These are phyloP conservation scores for Salix koriyanagi DNA, from an alignment of 345 rosid species.

Conservation along the genomic window DNA sequence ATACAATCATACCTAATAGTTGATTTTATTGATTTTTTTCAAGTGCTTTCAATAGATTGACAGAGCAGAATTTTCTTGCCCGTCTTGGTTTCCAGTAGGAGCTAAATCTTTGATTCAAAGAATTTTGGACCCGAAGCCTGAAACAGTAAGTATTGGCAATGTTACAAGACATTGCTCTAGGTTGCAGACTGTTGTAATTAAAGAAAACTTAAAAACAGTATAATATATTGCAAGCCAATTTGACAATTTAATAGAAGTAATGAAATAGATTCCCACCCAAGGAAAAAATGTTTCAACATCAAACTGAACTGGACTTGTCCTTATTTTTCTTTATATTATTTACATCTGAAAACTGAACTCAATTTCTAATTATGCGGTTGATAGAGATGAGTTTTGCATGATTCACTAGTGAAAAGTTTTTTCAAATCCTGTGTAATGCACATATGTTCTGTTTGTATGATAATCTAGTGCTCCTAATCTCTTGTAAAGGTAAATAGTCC, in stretches of 20 bases:
- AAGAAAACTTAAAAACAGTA: neutral
- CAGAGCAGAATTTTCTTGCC: slow-evolving; percentile 77
- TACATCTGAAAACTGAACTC: neutral
- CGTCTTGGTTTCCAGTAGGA: slow-evolving; percentile 84
- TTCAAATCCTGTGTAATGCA: neutral
- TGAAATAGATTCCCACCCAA: neutral
- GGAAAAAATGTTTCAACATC: neutral
- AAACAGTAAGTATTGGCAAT: slow-evolving; percentile 52
- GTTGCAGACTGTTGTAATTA: neutral
- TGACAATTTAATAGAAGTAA: neutral
- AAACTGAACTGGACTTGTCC: neutral
- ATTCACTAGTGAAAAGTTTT: neutral
- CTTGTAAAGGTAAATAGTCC: neutral
- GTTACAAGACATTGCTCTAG: slow-evolving; percentile 1
- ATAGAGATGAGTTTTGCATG: neutral
- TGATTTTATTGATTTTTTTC: neutral
- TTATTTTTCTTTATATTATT: neutral
- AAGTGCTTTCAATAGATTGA: slow-evolving; percentile 57
- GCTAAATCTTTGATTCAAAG: slow-evolving; percentile 75
- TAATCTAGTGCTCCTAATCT: neutral
- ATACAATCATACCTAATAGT: neutral
- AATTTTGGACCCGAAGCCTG: slow-evolving; percentile 87
- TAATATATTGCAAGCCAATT: neutral
- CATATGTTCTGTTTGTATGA: neutral
- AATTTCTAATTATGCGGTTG: neutral